Conservation (phyloP, 129 eudicot genomes). For the Pittosporum tobira region DNA sequence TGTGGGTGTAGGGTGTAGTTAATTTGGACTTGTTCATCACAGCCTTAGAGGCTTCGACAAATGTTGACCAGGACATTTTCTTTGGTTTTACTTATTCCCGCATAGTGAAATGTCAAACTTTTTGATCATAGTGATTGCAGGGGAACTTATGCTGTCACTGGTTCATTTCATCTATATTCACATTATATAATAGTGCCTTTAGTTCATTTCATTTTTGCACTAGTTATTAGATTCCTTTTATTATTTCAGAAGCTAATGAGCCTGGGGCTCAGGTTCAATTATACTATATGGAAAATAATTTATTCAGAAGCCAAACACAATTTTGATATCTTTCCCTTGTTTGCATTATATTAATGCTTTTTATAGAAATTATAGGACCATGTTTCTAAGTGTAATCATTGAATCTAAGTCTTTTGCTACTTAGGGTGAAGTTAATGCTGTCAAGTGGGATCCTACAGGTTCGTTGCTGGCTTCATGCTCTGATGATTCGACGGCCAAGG, state of each 20-base stretch:
- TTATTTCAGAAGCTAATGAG: neutral
- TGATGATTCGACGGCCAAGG: slow-evolving; percentile 93
- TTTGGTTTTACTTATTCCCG: too few relatives aligned
- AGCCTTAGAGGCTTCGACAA: too few relatives aligned
- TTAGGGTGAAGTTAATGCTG: slow-evolving; percentile 91
- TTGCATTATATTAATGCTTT: neutral
- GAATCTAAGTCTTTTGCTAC: slow-evolving; percentile 3
- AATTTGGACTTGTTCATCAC: too few relatives aligned
- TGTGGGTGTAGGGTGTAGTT: too few relatives aligned
- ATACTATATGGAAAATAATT: neutral
- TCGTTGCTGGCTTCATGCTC: slow-evolving; percentile 86
- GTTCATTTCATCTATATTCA: too few relatives aligned
- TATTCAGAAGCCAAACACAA: neutral
- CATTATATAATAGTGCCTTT: neutral
- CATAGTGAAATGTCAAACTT: too few relatives aligned
- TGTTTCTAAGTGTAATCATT: neutral
- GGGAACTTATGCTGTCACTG: too few relatives aligned
- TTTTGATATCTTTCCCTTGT: neutral
- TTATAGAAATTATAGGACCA: neutral
- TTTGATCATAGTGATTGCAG: too few relatives aligned
- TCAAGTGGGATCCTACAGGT: slow-evolving; percentile 97
- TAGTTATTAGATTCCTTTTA: neutral
- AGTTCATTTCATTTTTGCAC: neutral
- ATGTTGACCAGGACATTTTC: too few relatives aligned
- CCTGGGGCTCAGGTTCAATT: neutral